Evolutionary conservation across 2,329 filamentous ascomycete species (phyloP), one percentile per base, ranked within the genome.

Genomic region (Hymenoscyphus fraxineus): DNA sequence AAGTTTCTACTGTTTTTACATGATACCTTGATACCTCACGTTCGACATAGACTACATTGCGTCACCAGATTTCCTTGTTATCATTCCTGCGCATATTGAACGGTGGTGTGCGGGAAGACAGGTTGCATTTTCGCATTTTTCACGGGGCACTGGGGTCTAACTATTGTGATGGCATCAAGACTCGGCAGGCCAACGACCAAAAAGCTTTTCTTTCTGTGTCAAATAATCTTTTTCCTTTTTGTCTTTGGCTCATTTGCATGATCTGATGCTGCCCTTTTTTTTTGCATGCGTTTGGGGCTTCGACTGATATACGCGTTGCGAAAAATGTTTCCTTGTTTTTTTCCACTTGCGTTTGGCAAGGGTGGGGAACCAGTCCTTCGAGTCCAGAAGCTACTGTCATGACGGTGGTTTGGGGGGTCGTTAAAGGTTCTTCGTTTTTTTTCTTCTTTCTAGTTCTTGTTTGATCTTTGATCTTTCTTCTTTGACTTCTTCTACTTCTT

Each of bases 1-100:
- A 80, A 79, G 77, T 79, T 79, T 73, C 74, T 72, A 74, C 75
- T 73, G 69, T 70, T 73, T 73, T 75, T 71, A 74, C 73, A 78
- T 80, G 78, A 80, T 80, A 80, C 78, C 78, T 35, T 79, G 74
- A 70, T 51, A 51, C 44, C 19, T 54, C 47, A 64, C 70, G 70
- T 72, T 67, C 68, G 68, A 67, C 65, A 73, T 75, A 75, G 73
- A 76, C 71, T 74, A 72, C 69, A 73, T 71, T 71, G 69, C 67
- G 64, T 69, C 68, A 69, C 66, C 70, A 75, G 73, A 75, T 74
- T 68, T 75, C 70, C 67, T 71, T 70, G 57, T 70, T 66, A 60
- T 64, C 70, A 67, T 68, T 68, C 63, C 64, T 71, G 70, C 69
- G 70, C 70, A 72, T 70, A 69, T 70, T 70, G 65, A 69, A 67